Evolutionary conservation across 106 monocot species (phyloP), one percentile per base, ranked within the genome.

Genomic region (Dactylorhiza incarnata): DNA sequence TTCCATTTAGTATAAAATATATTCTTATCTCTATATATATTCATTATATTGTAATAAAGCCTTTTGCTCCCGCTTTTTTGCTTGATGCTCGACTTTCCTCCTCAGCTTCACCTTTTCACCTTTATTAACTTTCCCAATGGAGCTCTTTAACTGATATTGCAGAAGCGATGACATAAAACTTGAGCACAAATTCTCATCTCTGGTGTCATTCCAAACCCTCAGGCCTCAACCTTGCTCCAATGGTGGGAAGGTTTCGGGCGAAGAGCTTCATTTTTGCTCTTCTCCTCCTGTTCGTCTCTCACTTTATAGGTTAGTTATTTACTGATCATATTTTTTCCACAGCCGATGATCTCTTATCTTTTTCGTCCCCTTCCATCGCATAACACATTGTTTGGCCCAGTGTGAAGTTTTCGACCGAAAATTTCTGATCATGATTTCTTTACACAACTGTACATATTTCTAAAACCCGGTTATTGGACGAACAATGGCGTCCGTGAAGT

Each of bases 211-310:
- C 54, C 50, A 58, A 58, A 24, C 3, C 11, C 65, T 26, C 14
- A 52, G 9, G 9, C 22, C 20, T 9, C 63, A 63, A 47, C 72
- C 56, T 49, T 13, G 5, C 51, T 73, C 7, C 45, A 26, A 80
- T 80, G 66, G 51, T 53, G 66, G 15, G 13, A 22, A 72, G 63
- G 11, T 63, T 74, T 74, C 49, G n/a, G 74, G 74, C 37, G 50
- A 80, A 52, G 65, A 45, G 66, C 43, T 50, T 74, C 66, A 50
- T 45, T n/a, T 19, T 62, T 50, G 25, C 73, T 16, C 24, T 80
- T 37, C 74, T 80, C 61, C 43, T 68, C 20, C 80, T 80, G 66
- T 72, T 10, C 67, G 53, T 26, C 51, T 74, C 66, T 24, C 51
- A 43, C 50, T 51, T n/a, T 54, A 24, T 74, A 74, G 80, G 80